These are phyloP conservation scores for Cunninghamia lanceolata DNA, from an alignment of 75 land plant species.

Conservation along the genomic window DNA sequence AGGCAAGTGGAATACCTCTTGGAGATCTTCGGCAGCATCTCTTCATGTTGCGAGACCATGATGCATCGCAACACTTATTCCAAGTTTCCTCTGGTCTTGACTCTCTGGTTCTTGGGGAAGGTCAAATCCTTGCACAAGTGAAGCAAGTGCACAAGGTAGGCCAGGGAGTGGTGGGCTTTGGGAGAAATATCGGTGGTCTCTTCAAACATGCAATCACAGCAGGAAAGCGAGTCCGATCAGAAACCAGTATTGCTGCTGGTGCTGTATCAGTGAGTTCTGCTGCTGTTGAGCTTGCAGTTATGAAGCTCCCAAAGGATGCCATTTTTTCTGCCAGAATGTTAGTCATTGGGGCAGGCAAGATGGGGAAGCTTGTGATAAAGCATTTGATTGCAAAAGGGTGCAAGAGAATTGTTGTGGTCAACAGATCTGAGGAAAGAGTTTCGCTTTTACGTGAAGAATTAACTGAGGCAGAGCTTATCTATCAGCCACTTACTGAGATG, in stretches of 20 bases:
- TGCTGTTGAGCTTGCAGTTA: constrained; percentile 51
- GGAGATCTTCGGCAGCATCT: constrained; percentile 68
- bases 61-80: constrained; percentile 87
- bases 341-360: constrained; percentile 59
- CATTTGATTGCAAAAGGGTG: constrained; percentile 60
- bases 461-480: constrained; percentile 33
- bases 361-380: constrained; percentile 55
- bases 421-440: constrained; percentile 50
- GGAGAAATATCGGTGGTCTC: constrained; percentile 78
- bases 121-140: constrained; percentile 91
- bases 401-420: constrained; percentile 39
- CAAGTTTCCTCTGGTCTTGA: constrained; percentile 89
- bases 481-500: constrained; percentile 39
- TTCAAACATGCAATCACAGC: constrained; percentile 90
- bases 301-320: constrained; percentile 38
- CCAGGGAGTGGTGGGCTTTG: constrained; percentile 76
- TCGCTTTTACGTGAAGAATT: constrained; percentile 36
- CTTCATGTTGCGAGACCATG: constrained; percentile 76
- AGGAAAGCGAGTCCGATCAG: constrained; percentile 83
- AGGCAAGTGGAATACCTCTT: constrained; percentile 84
- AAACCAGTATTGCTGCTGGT: constrained; percentile 85
- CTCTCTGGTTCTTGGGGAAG: constrained; percentile 90
- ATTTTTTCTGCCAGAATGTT: constrained; percentile 32
- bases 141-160: constrained; percentile 86
- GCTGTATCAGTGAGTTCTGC: constrained; percentile 82